Evolutionary conservation across 352 stramenopile species (phyloP), one percentile per base, ranked within the genome.

Genomic region (Globisporangium nagaii): DNA sequence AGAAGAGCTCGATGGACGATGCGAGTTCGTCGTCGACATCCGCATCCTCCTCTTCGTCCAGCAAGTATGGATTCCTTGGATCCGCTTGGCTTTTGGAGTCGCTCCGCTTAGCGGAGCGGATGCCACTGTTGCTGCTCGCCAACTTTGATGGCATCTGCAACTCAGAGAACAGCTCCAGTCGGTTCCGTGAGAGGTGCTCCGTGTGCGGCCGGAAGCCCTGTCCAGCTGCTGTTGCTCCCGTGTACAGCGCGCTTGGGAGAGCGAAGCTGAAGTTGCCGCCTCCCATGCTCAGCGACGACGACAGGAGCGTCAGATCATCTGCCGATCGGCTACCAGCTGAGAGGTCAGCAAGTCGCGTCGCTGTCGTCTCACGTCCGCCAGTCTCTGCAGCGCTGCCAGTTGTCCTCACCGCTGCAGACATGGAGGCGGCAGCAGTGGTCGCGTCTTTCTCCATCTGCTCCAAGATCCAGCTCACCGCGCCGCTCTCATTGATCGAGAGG

Each of bases 401-500:
- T 39, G 28, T 13, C 3, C 28, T 22, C 15, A 10, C 2, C 7
- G 17, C 28, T 20, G 58, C 51, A 22, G 55, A 43, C 9, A 20
- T 25, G 15, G 42, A 6, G 0, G 13, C 31, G 3, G 51, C 58
- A 13, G n/a, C n/a, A n/a, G n/a, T n/a, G n/a, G 40, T 48, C 3
- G 51, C 56, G 12, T 93, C 80, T 11, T 88, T 71, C 47, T 94
- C 84, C 83, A 97, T 96, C 63, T 89, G 71, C 47, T 97, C 85
- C 8, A 97, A 79, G 44, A 97, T 96, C 90, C 90, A 96, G 24
- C 71, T 68, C 19, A 95, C 88, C 6, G 87, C 86, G 19, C 65
- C 70, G 27, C 78, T 88, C 62, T 95, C 85, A 43, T 75, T 68
- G 20, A 67, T 62, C 0, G 60, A 57, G 20, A 71, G 63, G 56